These are phyloP conservation scores for Bryoglossum gracile DNA, from an alignment of 495 filamentous ascomycete species.

Conservation along the genomic window DNA sequence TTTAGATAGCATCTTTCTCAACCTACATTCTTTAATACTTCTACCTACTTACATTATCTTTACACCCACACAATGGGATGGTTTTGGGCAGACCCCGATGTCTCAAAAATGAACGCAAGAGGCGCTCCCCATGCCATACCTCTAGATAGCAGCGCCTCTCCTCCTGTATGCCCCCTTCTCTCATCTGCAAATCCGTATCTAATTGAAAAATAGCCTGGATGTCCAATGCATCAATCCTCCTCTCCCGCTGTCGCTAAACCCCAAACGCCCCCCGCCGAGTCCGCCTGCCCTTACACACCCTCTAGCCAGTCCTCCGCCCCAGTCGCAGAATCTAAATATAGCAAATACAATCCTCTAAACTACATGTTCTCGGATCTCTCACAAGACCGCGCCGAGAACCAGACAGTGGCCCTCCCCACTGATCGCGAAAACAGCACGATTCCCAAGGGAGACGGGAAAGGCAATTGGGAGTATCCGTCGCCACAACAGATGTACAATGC, in stretches of 20 bases:
- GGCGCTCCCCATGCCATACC: conserved; percentile 26
- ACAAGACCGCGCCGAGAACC: conserved; percentile 63
- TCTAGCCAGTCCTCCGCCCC: conserved; percentile 36
- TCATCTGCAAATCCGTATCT: conserved; percentile 2
- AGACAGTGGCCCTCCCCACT: conserved; percentile 65
- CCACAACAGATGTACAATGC: conserved; percentile 99
- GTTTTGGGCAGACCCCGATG: conserved; percentile 83
- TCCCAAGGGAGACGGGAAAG: conserved; percentile 64
- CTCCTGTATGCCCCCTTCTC: conserved; percentile 56
- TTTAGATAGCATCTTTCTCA: background rate
- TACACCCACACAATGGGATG: conserved; percentile 66
- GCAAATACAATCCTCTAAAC: conserved; percentile 86
- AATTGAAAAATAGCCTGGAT: conserved; percentile 55
- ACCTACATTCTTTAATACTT: background rate
- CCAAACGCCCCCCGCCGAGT: conserved; percentile 27
- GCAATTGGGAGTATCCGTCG: conserved; percentile 95
- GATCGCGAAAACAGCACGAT: conserved; percentile 79
- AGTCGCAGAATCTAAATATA: conserved; percentile 43
- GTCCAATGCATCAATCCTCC: conserved; percentile 78
- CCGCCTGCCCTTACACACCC: conserved; percentile 42
- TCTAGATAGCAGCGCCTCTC: conserved; percentile 33
- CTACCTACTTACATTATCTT: background rate
- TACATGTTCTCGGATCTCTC: conserved; percentile 89
- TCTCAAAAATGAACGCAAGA: conserved; percentile 33
- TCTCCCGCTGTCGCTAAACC: conserved; percentile 19